These are phyloP conservation scores for Chernovozyma sophiae-reginae DNA, from an alignment of 1,139 yeast genomes.

Conservation along the genomic window DNA sequence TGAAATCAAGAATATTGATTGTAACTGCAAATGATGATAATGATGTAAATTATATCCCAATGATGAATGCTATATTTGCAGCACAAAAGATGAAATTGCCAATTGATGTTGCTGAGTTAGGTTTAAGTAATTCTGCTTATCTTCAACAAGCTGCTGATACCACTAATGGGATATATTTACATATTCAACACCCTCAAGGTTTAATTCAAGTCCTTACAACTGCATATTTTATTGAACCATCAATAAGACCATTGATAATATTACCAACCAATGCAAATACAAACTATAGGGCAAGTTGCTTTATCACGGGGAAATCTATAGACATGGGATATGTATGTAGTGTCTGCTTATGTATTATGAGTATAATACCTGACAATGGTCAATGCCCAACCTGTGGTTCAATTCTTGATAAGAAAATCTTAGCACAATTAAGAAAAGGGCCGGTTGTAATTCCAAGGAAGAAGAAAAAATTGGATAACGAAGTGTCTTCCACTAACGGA, in stretches of 20 bases:
- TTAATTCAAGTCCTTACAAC: constrained; percentile 61
- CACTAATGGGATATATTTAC: constrained; percentile 84
- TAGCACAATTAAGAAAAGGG: constrained; percentile 39
- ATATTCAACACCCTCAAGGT: constrained; percentile 70
- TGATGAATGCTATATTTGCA: constrained; percentile 94
- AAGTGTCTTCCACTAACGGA: not conserved
- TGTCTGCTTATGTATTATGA: constrained; percentile 82
- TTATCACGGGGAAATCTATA: constrained; percentile 80
- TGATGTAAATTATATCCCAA: constrained; percentile 80
- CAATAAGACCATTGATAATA: constrained; percentile 66
- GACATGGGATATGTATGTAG: constrained; percentile 95
- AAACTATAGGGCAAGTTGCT: constrained; percentile 93
- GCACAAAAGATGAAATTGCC: constrained; percentile 91
- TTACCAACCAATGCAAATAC: constrained; percentile 84
- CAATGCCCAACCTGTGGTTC: constrained; percentile 53
- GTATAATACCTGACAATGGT: constrained; percentile 55
- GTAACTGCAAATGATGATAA: constrained; percentile 76
- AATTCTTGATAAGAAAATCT: constrained; percentile 48
- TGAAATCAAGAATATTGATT: constrained; percentile 71
- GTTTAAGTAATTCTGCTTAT: constrained; percentile 67
- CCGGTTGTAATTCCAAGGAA: constrained; percentile 48
- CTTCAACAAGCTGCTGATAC: constrained; percentile 96
- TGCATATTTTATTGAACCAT: constrained; percentile 81
- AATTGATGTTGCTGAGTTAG: constrained; percentile 85
- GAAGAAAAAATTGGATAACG: constrained; percentile 19